A percentile compares a stretch with the other conserved stretches of the same genome.
These are phyloP conservation scores for Grosmannia clavigera DNA, from an alignment of 2,329 filamentous ascomycete species.

Conservation along the genomic window DNA sequence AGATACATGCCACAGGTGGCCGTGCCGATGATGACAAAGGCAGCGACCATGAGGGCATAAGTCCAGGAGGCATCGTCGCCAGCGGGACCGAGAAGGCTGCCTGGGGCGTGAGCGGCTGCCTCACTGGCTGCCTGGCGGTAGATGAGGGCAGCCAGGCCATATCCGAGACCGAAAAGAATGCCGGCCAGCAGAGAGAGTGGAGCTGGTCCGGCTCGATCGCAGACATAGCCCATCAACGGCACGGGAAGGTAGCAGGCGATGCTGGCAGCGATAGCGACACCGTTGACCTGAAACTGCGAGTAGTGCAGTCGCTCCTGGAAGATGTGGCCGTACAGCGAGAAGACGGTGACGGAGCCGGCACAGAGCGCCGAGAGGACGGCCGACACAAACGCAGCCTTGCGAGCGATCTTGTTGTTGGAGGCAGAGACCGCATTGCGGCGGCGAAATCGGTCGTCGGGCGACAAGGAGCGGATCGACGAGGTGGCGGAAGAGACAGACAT, in stretches of 20 bases:
- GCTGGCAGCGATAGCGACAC: slow-evolving; percentile 75
- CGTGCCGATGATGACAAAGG: slow-evolving; percentile 72
- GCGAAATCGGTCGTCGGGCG: slow-evolving; percentile 3
- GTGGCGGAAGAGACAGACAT: slow-evolving; percentile 4
- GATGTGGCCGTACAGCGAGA: slow-evolving; percentile 84
- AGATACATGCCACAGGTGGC: slow-evolving; percentile 86
- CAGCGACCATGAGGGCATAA: slow-evolving; percentile 70
- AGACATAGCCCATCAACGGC: slow-evolving; percentile 77
- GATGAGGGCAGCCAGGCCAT: slow-evolving; percentile 67
- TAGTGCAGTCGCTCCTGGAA: slow-evolving; percentile 82
- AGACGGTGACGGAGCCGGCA: slow-evolving; percentile 84
- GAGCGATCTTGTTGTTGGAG: slow-evolving; percentile 11
- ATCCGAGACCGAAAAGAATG: slow-evolving; percentile 65
- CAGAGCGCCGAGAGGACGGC: slow-evolving; percentile 53
- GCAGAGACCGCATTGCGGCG: slow-evolving; percentile 12
- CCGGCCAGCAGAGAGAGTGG: slow-evolving; percentile 63
- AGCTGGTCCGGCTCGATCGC: slow-evolving; percentile 75
- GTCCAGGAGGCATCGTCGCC: slow-evolving; percentile 45
- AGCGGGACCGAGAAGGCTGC: slow-evolving; percentile 23
- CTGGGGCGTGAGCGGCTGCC: slow-evolving; percentile 15
- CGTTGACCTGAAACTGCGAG: slow-evolving; percentile 84
- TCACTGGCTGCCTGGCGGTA: slow-evolving; percentile 42
- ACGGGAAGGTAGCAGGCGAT: slow-evolving; percentile 88
- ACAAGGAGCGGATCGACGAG: slow-evolving; percentile 6
- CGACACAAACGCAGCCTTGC: slow-evolving; percentile 37